Evolutionary conservation across 1,139 yeast genomes (phyloP).

Genomic region (Spencermartinsiella ligniputridi): DNA sequence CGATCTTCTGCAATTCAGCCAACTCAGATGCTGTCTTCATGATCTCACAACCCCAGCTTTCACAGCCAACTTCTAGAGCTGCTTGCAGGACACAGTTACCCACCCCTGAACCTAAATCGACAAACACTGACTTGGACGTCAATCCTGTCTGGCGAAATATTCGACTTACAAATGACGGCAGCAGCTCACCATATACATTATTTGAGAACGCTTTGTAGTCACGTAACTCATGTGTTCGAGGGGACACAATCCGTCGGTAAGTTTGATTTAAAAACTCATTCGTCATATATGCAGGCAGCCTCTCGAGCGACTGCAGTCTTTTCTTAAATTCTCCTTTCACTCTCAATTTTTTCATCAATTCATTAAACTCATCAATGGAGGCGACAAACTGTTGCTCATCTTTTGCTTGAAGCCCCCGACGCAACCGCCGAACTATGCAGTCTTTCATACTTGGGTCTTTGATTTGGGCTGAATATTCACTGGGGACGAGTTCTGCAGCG

Average conservation of each 20-base stretch:
- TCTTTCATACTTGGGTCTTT: conserved; percentile 38
- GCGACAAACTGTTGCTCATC: conserved; percentile 34
- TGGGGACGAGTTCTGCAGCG: conserved; percentile 44
- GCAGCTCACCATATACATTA: conserved; percentile 84
- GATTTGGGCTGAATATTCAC: conserved; percentile 37
- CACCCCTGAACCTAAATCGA: conserved; percentile 91
- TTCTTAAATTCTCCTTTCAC: conserved; percentile 31
- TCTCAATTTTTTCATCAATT: conserved; percentile 35
- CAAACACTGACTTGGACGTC: conserved; percentile 51
- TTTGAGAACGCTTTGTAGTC: conserved; percentile 84
- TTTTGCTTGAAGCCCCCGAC: conserved; percentile 39
- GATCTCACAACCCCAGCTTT: conserved; percentile 84
- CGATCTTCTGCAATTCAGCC: conserved; percentile 56
- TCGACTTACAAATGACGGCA: conserved; percentile 71
- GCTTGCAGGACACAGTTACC: conserved; percentile 92
- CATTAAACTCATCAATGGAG: conserved; percentile 42
- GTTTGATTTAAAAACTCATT: conserved; percentile 69
- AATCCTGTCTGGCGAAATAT: conserved; percentile 63
- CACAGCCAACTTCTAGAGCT: conserved; percentile 78
- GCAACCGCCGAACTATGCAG: conserved; percentile 44
- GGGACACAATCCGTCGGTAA: conserved; percentile 75
- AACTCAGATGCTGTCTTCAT: conserved; percentile 77
- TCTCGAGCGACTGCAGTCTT: conserved; percentile 36
- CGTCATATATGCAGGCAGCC: conserved; percentile 53
- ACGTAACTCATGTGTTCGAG: conserved; percentile 59